These are phyloP conservation scores for Schwanniomyces pseudopolymorphus DNA, from an alignment of 805 yeast species.

Conservation along the genomic window DNA sequence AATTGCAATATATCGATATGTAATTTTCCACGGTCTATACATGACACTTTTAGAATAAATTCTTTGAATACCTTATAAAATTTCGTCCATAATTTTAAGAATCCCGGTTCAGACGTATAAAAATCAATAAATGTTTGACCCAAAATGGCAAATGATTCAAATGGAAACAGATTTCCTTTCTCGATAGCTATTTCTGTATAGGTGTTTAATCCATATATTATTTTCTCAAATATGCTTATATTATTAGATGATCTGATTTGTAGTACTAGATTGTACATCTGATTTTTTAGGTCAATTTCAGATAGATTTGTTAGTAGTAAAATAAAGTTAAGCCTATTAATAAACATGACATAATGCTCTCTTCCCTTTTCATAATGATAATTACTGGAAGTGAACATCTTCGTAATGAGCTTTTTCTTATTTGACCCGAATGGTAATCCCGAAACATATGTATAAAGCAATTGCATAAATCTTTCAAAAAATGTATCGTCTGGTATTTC, in stretches of 20 bases:
- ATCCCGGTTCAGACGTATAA: slow-evolving; percentile 16
- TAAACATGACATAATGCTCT: slow-evolving; percentile 28
- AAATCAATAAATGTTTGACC: slow-evolving; percentile 10
- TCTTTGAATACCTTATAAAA: slow-evolving; percentile 4
- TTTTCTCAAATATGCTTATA: slow-evolving; percentile 18
- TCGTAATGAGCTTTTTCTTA: slow-evolving; percentile 30
- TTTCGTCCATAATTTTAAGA: slow-evolving; percentile 14
- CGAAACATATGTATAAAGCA: slow-evolving; percentile 33
- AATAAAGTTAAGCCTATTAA: slow-evolving; percentile 38
- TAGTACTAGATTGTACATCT: slow-evolving; percentile 22
- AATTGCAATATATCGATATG: neutral
- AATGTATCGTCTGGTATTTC: slow-evolving; percentile 29
- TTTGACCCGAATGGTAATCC: slow-evolving; percentile 18
- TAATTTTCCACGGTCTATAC: neutral
- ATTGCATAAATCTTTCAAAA: slow-evolving; percentile 36
- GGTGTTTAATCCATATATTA: slow-evolving; percentile 18
- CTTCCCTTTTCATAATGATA: slow-evolving; percentile 27
- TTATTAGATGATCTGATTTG: slow-evolving; percentile 24
- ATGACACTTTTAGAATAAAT: slow-evolving; percentile 4
- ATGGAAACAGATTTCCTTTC: slow-evolving; percentile 16
- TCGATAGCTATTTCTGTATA: slow-evolving; percentile 16
- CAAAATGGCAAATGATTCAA: slow-evolving; percentile 16
- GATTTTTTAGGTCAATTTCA: slow-evolving; percentile 29
- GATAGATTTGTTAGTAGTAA: slow-evolving; percentile 34
- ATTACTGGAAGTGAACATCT: slow-evolving; percentile 38